Evolutionary conservation across 371 early-diverging fungal species (phyloP), one percentile per base, ranked within the genome.

Genomic region (Saksenaea vasiformis): DNA sequence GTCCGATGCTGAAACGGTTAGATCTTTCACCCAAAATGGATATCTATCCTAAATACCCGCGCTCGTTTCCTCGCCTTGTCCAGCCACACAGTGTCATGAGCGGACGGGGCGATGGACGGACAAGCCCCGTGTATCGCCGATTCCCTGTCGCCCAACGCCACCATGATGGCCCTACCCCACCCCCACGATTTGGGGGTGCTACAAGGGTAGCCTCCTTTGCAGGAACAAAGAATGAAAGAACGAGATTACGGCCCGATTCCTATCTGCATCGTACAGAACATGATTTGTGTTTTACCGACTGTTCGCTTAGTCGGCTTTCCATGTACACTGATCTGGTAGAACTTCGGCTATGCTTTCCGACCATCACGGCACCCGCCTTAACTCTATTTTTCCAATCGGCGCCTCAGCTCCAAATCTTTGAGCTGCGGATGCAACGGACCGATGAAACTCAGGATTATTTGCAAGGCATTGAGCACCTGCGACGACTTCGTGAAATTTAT

Each of bases 1-100:
- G 63, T 24, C 38, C 62, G 8, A 54, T 39, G n/a, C 43, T 73
- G 3, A 51, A 59, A 28, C 62, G 69, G 8, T 43, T 76, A 13
- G 77, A 76, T 55, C 35, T 69, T 5, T 64, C 69, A 19, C 69
- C 69, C 17, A 69, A 69, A 58, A 44, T 69, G 65, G 65, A 69
- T 19, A 55, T 76, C 5, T 73, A 73, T 37, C 77, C 77, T 24
- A 70, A 63, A 55, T 31, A 47, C 22, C 51, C 51, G 17, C 51
- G 51, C 22, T 51, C 54, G 1, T 65, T 38, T 22, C 55, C 61
- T 5, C 53, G 27, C 11, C 58, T 26, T 22, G 24, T 43, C 27
- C 8, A 15, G 14, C 7, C 36, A 37, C 19, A 44, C 27, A 36
- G 65, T 53, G 55, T 10, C 3, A 38, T 43, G 26, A 27, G 1